Conservation (phyloP, 495 filamentous ascomycete genomes). For the Aspergillus egyptiacus region DNA sequence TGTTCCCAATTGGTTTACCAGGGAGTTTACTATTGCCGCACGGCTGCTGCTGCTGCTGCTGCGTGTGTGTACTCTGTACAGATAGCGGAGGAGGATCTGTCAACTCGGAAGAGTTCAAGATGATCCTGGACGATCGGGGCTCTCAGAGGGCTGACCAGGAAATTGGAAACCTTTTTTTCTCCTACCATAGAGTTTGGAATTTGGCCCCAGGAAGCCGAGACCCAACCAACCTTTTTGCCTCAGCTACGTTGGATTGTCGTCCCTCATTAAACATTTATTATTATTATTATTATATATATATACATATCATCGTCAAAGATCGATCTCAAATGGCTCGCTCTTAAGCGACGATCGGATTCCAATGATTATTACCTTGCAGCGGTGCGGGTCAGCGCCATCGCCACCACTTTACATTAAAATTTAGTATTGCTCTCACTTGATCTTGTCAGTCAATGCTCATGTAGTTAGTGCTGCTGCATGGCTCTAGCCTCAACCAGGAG, state of each 20-base stretch:
- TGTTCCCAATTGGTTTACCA: background rate
- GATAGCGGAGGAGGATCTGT: no score
- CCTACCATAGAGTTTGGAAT: conserved; percentile 1
- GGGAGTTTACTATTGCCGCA: no score
- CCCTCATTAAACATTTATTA: no score
- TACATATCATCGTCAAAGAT: no score
- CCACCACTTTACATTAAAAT: conserved; percentile 14
- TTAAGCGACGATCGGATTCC: conserved; percentile 4
- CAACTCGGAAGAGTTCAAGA: no score
- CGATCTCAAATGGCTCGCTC: conserved; percentile 6
- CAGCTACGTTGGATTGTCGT: background rate
- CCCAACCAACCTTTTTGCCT: conserved; percentile 2
- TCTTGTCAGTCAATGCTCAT: no score
- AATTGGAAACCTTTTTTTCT: conserved; percentile 7
- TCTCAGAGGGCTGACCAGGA: conserved; percentile 16
- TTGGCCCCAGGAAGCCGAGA: conserved; percentile 11
- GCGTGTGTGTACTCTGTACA: no score
- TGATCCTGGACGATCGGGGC: conserved; percentile 23
- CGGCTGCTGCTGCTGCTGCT: no score
- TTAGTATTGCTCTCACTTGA: no score
- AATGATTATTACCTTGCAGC: conserved; percentile 20
- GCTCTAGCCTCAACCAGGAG: no score
- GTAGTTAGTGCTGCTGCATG: no score
- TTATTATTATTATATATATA: no score
- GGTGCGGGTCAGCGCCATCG: conserved; percentile 19